Conservation (phyloP, 1,284 basidiomycete genomes). For the Psilocybe mexicana region DNA sequence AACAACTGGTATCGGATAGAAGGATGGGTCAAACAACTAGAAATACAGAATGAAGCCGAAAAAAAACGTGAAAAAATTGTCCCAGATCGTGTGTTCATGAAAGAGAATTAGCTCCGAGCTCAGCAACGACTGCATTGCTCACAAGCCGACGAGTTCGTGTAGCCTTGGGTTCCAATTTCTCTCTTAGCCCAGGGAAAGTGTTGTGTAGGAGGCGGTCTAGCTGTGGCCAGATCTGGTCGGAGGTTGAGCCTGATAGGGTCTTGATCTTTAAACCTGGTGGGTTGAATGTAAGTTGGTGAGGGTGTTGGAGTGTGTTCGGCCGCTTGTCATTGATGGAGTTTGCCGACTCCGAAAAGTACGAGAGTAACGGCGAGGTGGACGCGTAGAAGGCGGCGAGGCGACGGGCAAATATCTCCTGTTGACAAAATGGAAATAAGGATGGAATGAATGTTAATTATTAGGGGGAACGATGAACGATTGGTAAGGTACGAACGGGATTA, state of each 20-base stretch:
- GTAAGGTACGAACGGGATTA: constrained; percentile 67
- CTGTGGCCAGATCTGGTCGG: constrained; percentile 92
- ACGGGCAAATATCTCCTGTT: constrained; percentile 80
- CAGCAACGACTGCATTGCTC: constrained; percentile 44
- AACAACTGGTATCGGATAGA: constrained; percentile 1
- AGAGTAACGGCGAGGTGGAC: constrained; percentile 85
- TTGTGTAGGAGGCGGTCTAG: constrained; percentile 62
- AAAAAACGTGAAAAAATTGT: background rate
- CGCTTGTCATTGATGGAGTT: constrained; percentile 20
- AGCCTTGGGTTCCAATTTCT: constrained; percentile 46
- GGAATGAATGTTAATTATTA: constrained; percentile 5
- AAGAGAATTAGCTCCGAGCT: constrained; percentile 19
- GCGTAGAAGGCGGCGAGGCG: constrained; percentile 83
- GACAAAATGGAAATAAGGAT: constrained; percentile 8
- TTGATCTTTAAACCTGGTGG: constrained; percentile 57
- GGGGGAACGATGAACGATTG: constrained; percentile 1
- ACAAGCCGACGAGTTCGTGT: constrained; percentile 49
- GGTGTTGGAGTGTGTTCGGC: constrained; percentile 42
- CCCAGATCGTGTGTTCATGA: background rate
- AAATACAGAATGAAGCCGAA: constrained; percentile 12
- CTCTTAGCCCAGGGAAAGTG: constrained; percentile 58
- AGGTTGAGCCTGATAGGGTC: constrained; percentile 79
- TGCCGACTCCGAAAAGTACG: constrained; percentile 65
- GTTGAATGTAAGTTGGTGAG: constrained; percentile 49
- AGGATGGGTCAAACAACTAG: constrained; percentile 9